A percentile compares a stretch with the other conserved stretches of the same genome.
phyloP scores from a whole-genome alignment of 306 rosid genomes.

The Begonia loranthoides region DNA sequence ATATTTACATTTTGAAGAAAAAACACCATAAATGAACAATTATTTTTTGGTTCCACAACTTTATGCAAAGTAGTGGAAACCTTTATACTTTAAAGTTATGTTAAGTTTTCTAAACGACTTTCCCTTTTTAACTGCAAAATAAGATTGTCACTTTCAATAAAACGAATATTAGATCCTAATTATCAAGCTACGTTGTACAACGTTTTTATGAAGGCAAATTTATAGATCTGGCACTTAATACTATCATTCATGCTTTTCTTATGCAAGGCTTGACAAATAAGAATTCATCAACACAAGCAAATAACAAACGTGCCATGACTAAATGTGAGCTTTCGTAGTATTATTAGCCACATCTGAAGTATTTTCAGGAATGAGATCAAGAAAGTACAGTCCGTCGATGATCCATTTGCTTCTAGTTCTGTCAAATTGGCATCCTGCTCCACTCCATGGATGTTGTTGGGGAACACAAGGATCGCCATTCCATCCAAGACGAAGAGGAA shows the following conservation, averaged over 20 bases:
- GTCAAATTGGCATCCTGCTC: conserved; percentile 74
- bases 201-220: neutral
- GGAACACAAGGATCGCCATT: conserved; percentile 99
- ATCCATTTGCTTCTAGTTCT: conserved; percentile 56
- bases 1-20: no score
- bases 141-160: no score
- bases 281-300: neutral
- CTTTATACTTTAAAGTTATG: no score
- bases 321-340: no score
- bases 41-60: no score
- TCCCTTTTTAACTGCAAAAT: no score
- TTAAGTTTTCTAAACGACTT: no score
- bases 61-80: no score
- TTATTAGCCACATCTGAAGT: neutral
- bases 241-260: neutral
- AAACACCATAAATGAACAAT: no score
- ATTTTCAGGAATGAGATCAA: conserved; percentile 11
- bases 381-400: conserved; percentile 81
- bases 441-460: conserved; percentile 94
- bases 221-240: neutral
- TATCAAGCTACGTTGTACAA: no score
- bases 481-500: conserved; percentile 92
- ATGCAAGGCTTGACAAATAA: neutral
- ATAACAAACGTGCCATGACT: no score
- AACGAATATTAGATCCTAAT: no score